These are phyloP conservation scores for Helotiales sp. DNA, from an alignment of 2,329 filamentous ascomycete genomes.

Conservation along the genomic window DNA sequence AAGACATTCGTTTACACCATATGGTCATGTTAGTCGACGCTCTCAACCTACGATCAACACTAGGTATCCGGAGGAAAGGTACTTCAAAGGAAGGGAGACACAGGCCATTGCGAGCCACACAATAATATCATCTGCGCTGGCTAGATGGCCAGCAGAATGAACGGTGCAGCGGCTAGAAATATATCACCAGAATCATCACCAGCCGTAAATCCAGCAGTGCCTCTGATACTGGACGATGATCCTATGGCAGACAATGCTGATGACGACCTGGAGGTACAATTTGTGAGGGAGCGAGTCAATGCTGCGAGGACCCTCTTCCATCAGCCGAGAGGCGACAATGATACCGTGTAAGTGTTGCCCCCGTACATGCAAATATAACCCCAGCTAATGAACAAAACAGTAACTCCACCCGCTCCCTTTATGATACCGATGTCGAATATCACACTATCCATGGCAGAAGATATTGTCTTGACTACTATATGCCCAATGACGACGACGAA, in stretches of 20 bases:
- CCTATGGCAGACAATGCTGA: conserved; percentile 10
- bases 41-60: not conserved
- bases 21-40: conserved; percentile 1
- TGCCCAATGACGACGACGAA: conserved; percentile 36
- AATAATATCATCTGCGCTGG: not conserved
- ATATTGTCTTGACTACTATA: conserved; percentile 48
- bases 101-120: not conserved
- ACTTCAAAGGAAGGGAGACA: not conserved
- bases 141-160: conserved; percentile 8
- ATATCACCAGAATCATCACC: conserved; percentile 3
- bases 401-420: conserved; percentile 35
- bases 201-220: conserved; percentile 5
- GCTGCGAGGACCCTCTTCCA: conserved; percentile 22
- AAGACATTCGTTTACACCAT: not conserved
- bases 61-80: not conserved
- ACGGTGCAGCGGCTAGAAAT: not conserved
- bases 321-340: conserved; percentile 19
- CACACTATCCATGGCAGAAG: conserved; percentile 50
- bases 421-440: conserved; percentile 32
- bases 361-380: not conserved
- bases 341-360: conserved; percentile 24
- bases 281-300: conserved; percentile 2
- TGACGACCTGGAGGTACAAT: conserved; percentile 11
- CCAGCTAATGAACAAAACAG: conserved; percentile 13
- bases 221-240: conserved; percentile 13